phyloP scores from a whole-genome alignment of 495 filamentous ascomycete species.

The Hypoxylon rickii region DNA sequence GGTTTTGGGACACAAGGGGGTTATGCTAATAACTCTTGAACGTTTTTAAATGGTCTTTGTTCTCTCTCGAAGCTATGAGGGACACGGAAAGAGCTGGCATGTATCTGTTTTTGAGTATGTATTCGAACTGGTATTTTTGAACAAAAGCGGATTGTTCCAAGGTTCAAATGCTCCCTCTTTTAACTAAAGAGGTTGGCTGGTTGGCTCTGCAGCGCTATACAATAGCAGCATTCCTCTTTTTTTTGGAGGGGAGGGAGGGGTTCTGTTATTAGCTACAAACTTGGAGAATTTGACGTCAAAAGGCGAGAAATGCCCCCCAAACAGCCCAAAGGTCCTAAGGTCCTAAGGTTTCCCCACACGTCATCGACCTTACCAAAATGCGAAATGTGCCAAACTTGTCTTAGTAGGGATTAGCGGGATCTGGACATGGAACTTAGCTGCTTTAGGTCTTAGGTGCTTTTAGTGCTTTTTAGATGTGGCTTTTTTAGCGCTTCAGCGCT shows the following conservation, averaged over 20 bases:
- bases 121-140: constrained; percentile 5
- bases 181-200: constrained; percentile 1
- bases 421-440: not conserved
- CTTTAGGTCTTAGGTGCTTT: too few relatives aligned
- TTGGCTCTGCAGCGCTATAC: not conserved
- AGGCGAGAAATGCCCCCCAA: constrained; percentile 26
- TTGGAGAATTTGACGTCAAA: constrained; percentile 22
- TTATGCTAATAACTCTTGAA: too few relatives aligned
- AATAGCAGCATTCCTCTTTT: too few relatives aligned
- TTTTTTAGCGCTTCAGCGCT: too few relatives aligned
- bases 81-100: too few relatives aligned
- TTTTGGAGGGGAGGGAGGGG: too few relatives aligned
- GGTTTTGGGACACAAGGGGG: constrained; percentile 17
- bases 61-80: too few relatives aligned
- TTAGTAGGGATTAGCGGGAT: constrained; percentile 15
- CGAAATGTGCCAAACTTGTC: too few relatives aligned
- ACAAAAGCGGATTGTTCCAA: constrained; percentile 6
- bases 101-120: too few relatives aligned
- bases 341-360: constrained; percentile 29
- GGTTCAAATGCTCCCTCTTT: too few relatives aligned
- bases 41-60: too few relatives aligned
- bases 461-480: too few relatives aligned
- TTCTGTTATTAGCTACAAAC: not conserved
- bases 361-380: constrained; percentile 33
- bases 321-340: constrained; percentile 7